Evolutionary conservation across 129 eudicot genomes (phyloP).

Genomic region (Helichrysum umbraculigerum): DNA sequence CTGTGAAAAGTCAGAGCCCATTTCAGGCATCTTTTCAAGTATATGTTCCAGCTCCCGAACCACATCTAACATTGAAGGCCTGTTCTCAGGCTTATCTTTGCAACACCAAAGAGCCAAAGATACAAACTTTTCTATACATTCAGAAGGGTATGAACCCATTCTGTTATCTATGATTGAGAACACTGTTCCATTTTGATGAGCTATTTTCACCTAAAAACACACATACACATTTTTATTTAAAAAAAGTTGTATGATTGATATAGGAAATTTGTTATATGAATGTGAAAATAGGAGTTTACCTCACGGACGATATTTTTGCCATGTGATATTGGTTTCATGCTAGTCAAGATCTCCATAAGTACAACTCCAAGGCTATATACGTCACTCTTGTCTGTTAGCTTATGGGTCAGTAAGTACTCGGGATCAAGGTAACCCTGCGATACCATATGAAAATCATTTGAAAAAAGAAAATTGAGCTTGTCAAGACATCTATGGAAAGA

Average conservation of each 20-base stretch:
- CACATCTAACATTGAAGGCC: conserved; percentile 76
- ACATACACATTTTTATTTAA: neutral
- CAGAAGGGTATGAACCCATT: conserved; percentile 83
- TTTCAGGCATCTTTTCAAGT: conserved; percentile 49
- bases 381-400: conserved; percentile 78
- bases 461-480: neutral
- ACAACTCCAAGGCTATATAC: conserved; percentile 94
- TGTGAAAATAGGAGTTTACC: conserved; percentile 40
- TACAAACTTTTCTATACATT: conserved; percentile 62
- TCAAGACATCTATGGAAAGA: too few species aligned
- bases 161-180: conserved; percentile 60
- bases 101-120: conserved; percentile 76
- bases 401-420: conserved; percentile 71
- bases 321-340: conserved; percentile 70
- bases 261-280: neutral
- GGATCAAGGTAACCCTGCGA: conserved; percentile 94
- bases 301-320: conserved; percentile 81
- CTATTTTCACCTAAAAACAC: conserved; percentile 54
- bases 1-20: conserved; percentile 29
- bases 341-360: conserved; percentile 76
- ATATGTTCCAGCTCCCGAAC: conserved; percentile 79
- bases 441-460: neutral
- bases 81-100: conserved; percentile 57
- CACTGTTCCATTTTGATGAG: conserved; percentile 60
- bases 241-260: neutral